A percentile compares a stretch with the other conserved stretches of the same genome.
Evolutionary conservation across 148 eudicot species (phyloP).

Genomic region (Rhododendron ferrugineum): DNA sequence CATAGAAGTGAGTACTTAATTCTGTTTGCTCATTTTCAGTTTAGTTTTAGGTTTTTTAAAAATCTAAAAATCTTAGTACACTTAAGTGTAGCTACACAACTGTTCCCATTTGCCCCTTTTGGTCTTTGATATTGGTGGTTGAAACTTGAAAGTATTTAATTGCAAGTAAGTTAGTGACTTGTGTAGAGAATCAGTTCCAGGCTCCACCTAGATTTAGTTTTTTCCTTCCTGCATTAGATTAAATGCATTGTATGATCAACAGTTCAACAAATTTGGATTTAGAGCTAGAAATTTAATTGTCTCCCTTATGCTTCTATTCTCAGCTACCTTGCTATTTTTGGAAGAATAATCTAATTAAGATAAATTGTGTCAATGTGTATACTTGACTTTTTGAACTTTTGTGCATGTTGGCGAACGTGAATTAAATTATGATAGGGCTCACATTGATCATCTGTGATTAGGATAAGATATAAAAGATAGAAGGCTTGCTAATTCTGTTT

Average conservation of each 20-base stretch:
- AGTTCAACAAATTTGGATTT: not conserved
- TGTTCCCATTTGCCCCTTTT: not conserved
- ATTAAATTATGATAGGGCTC: not conserved
- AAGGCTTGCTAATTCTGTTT: no score
- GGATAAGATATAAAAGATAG: not conserved
- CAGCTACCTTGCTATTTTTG: not conserved
- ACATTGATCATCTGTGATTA: not conserved
- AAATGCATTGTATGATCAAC: not conserved
- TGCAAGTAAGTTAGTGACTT: not conserved
- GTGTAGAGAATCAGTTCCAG: not conserved
- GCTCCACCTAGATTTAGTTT: not conserved
- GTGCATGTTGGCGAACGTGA: not conserved
- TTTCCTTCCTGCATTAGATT: not conserved
- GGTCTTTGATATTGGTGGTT: not conserved
- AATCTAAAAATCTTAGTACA: not conserved
- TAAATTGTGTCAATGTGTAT: not conserved
- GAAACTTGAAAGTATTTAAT: no score
- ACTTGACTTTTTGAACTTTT: not conserved
- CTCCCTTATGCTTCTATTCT: not conserved
- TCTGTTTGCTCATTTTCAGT: no score
- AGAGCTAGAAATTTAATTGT: not conserved
- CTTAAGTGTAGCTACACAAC: not conserved
- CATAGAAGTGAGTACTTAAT: no score
- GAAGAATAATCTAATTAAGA: not conserved
- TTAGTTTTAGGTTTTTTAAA: no score